Conservation (phyloP, 257 asterid species). For the Fraxinus anomala region DNA sequence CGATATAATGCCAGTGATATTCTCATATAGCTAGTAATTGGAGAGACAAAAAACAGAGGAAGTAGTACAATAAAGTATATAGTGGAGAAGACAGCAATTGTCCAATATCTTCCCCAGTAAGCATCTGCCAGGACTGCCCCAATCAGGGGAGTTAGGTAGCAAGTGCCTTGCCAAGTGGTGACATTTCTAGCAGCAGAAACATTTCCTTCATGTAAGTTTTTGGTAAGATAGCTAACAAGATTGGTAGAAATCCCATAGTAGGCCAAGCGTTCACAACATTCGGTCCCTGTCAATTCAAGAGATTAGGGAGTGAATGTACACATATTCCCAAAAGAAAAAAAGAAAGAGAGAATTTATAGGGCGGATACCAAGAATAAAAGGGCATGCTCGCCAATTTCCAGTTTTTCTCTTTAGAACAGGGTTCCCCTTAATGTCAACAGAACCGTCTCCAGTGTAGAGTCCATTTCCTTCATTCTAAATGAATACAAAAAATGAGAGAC, state of each 20-base stretch:
- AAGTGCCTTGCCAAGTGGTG: slow-evolving; percentile 98
- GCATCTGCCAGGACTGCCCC: slow-evolving; percentile 98
- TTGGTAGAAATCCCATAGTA: slow-evolving; percentile 94
- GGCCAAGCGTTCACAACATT: slow-evolving; percentile 96
- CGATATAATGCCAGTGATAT: slow-evolving; percentile 10
- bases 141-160: slow-evolving; percentile 86
- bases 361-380: slow-evolving; percentile 76
- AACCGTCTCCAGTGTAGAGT: slow-evolving; percentile 84
- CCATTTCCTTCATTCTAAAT: slow-evolving; percentile 51
- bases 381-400: slow-evolving; percentile 98
- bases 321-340: slow-evolving; percentile 3
- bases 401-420: slow-evolving; percentile 85
- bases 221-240: slow-evolving; percentile 88
- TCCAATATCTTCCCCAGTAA: slow-evolving; percentile 99
- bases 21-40: slow-evolving; percentile 1
- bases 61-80: slow-evolving; percentile 72
- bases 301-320: slow-evolving; percentile 23
- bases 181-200: slow-evolving; percentile 95
- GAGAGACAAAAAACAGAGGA: slow-evolving; percentile 17
- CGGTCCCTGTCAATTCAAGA: slow-evolving; percentile 68
- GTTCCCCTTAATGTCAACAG: slow-evolving; percentile 88
- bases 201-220: slow-evolving; percentile 81
- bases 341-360: neutral
- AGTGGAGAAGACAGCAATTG: slow-evolving; percentile 92
- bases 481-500: neutral